A percentile compares a stretch with the other conserved stretches of the same genome.
Evolutionary conservation across 208 protist species (phyloP).

Genomic region (Acanthamoeba healyi): DNA sequence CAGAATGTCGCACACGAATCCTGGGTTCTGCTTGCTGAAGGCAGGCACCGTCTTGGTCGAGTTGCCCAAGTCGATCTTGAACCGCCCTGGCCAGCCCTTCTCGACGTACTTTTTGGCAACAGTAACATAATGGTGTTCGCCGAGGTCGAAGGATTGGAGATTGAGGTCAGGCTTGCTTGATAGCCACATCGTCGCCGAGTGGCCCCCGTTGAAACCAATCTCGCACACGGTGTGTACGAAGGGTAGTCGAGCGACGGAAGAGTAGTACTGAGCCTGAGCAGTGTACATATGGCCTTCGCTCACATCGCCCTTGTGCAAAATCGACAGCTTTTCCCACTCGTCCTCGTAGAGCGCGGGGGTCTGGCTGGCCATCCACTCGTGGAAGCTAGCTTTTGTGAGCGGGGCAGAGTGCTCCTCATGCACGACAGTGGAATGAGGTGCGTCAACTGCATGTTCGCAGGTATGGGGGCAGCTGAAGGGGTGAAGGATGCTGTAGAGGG

Average conservation of each 20-base stretch:
- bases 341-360: not conserved
- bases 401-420: too few relatives aligned
- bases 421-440: too few relatives aligned
- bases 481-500: too few relatives aligned
- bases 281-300: not conserved
- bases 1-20: not conserved
- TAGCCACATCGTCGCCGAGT: not conserved
- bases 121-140: not conserved
- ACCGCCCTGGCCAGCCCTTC: not conserved
- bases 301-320: not conserved
- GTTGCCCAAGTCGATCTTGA: not conserved
- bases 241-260: not conserved
- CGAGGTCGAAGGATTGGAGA: not conserved
- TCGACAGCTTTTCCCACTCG: not conserved
- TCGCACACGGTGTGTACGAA: not conserved
- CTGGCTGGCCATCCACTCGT: not conserved
- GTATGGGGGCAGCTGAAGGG: too few relatives aligned
- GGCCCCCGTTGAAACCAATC: not conserved
- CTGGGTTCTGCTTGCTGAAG: not conserved
- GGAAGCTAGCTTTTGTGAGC: too few relatives aligned
- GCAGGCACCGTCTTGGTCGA: not conserved
- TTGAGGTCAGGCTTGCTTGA: not conserved
- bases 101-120: not conserved
- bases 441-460: too few relatives aligned
- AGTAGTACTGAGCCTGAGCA: not conserved